Evolutionary conservation across 2,329 filamentous ascomycete genomes (phyloP).

Genomic region (Ilyonectria mors-panacis): DNA sequence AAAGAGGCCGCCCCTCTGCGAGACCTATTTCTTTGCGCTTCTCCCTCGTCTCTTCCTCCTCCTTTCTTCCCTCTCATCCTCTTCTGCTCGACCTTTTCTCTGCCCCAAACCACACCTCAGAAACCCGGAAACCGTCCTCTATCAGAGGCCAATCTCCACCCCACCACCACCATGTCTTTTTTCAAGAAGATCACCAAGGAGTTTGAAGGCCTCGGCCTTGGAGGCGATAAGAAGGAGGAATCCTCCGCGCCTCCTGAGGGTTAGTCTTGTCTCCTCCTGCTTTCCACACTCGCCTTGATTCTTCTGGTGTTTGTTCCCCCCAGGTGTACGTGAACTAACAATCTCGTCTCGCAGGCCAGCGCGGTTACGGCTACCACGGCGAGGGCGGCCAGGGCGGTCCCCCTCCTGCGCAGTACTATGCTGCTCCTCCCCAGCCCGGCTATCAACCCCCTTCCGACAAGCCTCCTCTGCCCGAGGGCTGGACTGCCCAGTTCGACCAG

Average conservation of each 20-base stretch:
- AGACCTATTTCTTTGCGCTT: constrained; percentile 13
- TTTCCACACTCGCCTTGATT: not conserved
- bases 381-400: constrained; percentile 51
- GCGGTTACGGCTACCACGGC: constrained; percentile 47
- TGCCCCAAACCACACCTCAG: not conserved
- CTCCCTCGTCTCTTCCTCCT: constrained; percentile 7
- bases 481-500: constrained; percentile 75
- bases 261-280: constrained; percentile 22
- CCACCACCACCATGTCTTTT: constrained; percentile 58
- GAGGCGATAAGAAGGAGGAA: constrained; percentile 52
- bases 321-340: constrained; percentile 19
- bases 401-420: constrained; percentile 51
- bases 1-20: constrained; percentile 14
- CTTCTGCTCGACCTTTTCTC: constrained; percentile 1
- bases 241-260: constrained; percentile 35
- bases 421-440: constrained; percentile 46
- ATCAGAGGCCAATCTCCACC: constrained; percentile 28
- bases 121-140: constrained; percentile 25
- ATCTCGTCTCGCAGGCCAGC: constrained; percentile 31
- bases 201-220: constrained; percentile 64
- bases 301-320: not conserved
- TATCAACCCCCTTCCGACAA: constrained; percentile 56
- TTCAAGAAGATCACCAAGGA: constrained; percentile 60
- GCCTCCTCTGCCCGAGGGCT: constrained; percentile 72
- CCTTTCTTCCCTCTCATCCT: constrained; percentile 11